Evolutionary conservation across 164 flowering plant species (phyloP).

Genomic region (Cinnamomum micranthum): DNA sequence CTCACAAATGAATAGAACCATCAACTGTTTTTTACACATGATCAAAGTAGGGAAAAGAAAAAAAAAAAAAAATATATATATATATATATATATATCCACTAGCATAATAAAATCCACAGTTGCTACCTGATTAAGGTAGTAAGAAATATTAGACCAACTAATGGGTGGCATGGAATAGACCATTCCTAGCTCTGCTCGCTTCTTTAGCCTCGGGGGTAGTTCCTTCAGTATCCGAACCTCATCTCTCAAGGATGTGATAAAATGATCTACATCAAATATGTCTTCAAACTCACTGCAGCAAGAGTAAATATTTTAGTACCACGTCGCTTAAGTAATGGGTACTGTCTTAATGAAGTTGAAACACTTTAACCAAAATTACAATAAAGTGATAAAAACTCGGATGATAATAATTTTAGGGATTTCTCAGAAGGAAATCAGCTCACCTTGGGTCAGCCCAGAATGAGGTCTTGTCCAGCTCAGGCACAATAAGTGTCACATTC

Average conservation of each 20-base stretch:
- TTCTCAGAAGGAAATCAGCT: slow-evolving; percentile 8
- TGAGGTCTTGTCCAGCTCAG: slow-evolving; percentile 91
- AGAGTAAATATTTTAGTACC: background rate
- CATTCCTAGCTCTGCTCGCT: slow-evolving; percentile 53
- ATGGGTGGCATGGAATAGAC: slow-evolving; percentile 69
- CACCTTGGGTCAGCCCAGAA: slow-evolving; percentile 97
- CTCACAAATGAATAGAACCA: background rate
- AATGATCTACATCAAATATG: slow-evolving; percentile 91
- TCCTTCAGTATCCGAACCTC: slow-evolving; percentile 79
- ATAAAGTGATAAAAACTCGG: background rate
- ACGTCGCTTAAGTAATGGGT: background rate
- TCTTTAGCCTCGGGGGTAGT: slow-evolving; percentile 74
- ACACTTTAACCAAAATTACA: background rate
- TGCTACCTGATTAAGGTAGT: slow-evolving; percentile 69
- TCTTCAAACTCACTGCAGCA: slow-evolving; percentile 81
- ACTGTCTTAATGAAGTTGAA: background rate
- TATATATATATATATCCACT: slow-evolving; percentile 26
- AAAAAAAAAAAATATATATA: too few species aligned
- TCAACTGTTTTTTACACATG: background rate
- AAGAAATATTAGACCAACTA: slow-evolving; percentile 89
- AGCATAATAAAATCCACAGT: background rate
- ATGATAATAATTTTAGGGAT: background rate
- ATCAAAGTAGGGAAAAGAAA: background rate
- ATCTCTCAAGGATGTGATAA: slow-evolving; percentile 78
- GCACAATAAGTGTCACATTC: slow-evolving; percentile 87